phyloP scores from a whole-genome alignment of 2,329 filamentous ascomycete genomes.

The Rosellinia necatrix region DNA sequence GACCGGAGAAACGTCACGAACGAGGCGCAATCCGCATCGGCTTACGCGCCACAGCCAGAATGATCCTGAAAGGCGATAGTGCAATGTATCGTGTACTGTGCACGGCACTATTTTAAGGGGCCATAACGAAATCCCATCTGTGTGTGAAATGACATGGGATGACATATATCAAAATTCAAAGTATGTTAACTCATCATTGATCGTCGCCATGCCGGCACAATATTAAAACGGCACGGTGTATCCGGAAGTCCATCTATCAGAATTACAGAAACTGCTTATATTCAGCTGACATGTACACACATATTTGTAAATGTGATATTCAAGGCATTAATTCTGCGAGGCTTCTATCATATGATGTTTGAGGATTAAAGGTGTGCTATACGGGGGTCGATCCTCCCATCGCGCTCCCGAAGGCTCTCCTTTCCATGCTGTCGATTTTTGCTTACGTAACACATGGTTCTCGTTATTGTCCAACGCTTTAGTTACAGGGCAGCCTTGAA shows the following conservation, averaged over 20 bases:
- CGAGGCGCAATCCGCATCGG: slow-evolving; percentile 15
- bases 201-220: neutral
- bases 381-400: neutral
- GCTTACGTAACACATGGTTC: neutral
- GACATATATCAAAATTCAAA: too few species aligned
- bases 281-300: too few species aligned
- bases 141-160: too few species aligned
- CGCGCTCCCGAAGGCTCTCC: neutral
- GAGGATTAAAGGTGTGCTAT: too few species aligned
- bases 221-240: neutral
- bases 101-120: neutral
- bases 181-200: too few species aligned
- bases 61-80: neutral
- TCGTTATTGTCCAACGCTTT: slow-evolving; percentile 5
- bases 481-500: slow-evolving; percentile 48
- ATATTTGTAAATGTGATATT: too few species aligned
- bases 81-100: neutral
- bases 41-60: neutral
- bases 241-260: neutral
- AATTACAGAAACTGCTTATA: too few species aligned
- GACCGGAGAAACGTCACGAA: slow-evolving; percentile 7
- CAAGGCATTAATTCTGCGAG: too few species aligned
- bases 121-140: too few species aligned
- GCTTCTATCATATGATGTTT: too few species aligned
- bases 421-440: neutral